phyloP scores from a whole-genome alignment of 257 asterid species.

The Solanum medicagineum region DNA sequence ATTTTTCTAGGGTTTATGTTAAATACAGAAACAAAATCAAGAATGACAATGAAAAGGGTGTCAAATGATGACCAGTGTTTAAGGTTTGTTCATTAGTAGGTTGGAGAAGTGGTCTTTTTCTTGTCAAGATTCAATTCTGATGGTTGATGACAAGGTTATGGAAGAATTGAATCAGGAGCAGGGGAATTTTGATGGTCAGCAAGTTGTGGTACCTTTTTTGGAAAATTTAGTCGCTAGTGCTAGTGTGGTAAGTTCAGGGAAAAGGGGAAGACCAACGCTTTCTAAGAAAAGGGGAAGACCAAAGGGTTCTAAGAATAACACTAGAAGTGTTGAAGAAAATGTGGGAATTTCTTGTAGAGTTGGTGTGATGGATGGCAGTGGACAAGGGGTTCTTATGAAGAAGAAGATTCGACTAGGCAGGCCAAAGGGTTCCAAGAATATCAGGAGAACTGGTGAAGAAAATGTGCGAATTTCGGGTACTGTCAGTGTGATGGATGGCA shows the following conservation, averaged over 20 bases:
- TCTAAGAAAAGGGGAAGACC: background rate
- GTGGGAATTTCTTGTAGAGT: background rate
- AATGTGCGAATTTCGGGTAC: background rate
- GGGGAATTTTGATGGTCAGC: conserved; percentile 1
- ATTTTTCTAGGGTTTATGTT: background rate
- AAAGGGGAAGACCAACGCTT: background rate
- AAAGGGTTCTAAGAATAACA: background rate
- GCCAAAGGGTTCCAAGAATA: background rate
- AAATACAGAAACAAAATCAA: background rate
- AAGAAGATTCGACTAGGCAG: background rate
- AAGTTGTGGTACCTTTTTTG: background rate
- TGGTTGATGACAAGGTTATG: background rate
- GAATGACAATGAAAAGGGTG: background rate
- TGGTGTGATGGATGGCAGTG: background rate
- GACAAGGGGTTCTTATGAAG: background rate
- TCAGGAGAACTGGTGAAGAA: background rate
- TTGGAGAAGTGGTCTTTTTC: background rate
- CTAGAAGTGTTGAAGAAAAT: background rate
- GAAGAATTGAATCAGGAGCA: background rate
- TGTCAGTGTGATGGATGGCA: background rate
- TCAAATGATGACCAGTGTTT: background rate
- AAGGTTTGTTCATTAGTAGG: background rate
- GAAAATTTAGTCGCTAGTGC: background rate
- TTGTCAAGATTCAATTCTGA: background rate
- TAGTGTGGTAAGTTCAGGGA: background rate